phyloP scores from a whole-genome alignment of 176 grass and related monocot species.

The Melocanna baccifera region DNA sequence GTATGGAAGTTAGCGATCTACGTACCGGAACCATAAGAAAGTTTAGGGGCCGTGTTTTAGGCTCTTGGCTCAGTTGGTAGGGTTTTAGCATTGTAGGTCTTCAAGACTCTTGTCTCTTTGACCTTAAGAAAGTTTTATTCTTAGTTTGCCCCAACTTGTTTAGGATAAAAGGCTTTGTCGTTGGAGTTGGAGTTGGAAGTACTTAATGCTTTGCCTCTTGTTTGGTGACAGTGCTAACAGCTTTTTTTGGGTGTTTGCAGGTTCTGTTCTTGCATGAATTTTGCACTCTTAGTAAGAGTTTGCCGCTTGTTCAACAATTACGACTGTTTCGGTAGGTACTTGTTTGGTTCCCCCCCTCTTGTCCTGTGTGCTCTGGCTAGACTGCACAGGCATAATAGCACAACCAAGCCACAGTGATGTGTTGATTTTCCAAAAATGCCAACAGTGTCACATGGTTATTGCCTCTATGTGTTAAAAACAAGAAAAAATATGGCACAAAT shows the following conservation, averaged over 20 bases:
- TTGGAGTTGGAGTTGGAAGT: slow-evolving; percentile 24
- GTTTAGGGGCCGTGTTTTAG: no score
- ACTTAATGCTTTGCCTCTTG: slow-evolving; percentile 22
- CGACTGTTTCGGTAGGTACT: slow-evolving; percentile 81
- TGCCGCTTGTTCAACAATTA: slow-evolving; percentile 90
- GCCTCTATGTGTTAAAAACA: slow-evolving; percentile 4
- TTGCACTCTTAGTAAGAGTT: slow-evolving; percentile 94
- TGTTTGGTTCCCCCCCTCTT: slow-evolving; percentile 19
- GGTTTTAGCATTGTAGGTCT: no score
- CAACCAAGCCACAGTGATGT: neutral
- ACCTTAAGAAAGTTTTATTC: no score
- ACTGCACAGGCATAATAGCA: slow-evolving; percentile 16
- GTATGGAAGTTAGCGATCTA: no score
- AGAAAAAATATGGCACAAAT: neutral
- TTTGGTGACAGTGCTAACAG: slow-evolving; percentile 23
- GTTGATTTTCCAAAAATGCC: slow-evolving; percentile 13
- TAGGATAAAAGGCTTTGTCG: no score
- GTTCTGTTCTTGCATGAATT: slow-evolving; percentile 97
- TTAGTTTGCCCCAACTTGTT: no score
- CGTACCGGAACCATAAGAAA: no score
- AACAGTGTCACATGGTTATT: slow-evolving; percentile 19
- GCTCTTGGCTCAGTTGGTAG: no score
- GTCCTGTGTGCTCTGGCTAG: neutral
- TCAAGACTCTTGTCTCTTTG: no score
- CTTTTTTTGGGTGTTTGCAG: slow-evolving; percentile 50